Conservation (phyloP, 169 alveolate genomes). For the Eimeria mitis region DNA sequence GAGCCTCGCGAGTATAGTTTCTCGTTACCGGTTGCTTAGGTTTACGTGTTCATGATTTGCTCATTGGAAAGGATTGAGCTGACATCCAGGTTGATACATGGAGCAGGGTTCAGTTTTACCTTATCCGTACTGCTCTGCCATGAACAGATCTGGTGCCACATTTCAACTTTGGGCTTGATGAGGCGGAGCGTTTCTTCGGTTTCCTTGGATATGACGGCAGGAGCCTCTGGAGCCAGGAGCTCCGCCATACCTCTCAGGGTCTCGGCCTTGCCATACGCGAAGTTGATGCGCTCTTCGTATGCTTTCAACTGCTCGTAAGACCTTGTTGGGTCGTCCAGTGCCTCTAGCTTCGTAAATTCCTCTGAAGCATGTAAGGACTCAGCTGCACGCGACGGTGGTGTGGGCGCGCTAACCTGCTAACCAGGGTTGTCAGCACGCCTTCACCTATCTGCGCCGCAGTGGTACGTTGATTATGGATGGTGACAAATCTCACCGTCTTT, state of each 20-base stretch:
- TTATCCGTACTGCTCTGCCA: conserved; percentile 54
- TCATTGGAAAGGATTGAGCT: not conserved
- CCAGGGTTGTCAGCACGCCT: not conserved
- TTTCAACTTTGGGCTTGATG: conserved; percentile 73
- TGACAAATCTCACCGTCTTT: conserved; percentile 36
- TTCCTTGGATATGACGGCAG: conserved; percentile 74
- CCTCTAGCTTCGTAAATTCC: conserved; percentile 26
- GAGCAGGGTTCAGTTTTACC: conserved; percentile 18
- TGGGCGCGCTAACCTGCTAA: not conserved
- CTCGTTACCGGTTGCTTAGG: not conserved
- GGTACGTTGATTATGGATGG: not conserved
- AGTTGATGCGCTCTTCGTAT: conserved; percentile 64
- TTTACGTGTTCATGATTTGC: not conserved
- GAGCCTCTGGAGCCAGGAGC: conserved; percentile 75
- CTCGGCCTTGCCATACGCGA: conserved; percentile 71
- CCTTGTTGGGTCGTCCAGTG: conserved; percentile 14
- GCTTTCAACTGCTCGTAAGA: conserved; percentile 49
- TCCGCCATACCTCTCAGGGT: conserved; percentile 66
- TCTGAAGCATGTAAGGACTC: conserved; percentile 38
- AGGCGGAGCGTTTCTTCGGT: conserved; percentile 32
- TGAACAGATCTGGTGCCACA: conserved; percentile 68
- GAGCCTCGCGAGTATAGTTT: not conserved
- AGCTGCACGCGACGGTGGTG: not conserved
- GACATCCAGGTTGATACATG: not conserved
- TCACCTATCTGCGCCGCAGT: not conserved